Evolutionary conservation across 768 basidiomycete genomes (phyloP).

Genomic region (Kwoniella botswanensis): DNA sequence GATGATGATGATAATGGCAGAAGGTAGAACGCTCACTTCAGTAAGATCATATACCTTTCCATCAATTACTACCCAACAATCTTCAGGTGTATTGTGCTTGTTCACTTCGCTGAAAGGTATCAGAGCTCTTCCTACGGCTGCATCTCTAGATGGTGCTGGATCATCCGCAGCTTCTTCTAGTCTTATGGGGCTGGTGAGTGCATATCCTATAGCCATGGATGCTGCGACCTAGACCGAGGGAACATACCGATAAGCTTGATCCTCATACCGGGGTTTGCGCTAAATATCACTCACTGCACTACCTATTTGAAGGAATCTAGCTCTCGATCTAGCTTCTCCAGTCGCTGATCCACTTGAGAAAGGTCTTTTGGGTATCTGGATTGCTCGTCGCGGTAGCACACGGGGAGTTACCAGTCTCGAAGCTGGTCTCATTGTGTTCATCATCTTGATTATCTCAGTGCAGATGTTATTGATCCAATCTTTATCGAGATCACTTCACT

Average conservation of each 20-base stretch:
- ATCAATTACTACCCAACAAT: slow-evolving; percentile 56
- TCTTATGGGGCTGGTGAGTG: slow-evolving; percentile 1
- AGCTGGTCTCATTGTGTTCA: slow-evolving; percentile 16
- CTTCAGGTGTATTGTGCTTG: slow-evolving; percentile 50
- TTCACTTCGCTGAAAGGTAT: slow-evolving; percentile 56
- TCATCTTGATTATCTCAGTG: neutral
- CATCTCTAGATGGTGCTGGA: slow-evolving; percentile 33
- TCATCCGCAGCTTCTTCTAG: slow-evolving; percentile 40
- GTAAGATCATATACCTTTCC: slow-evolving; percentile 57
- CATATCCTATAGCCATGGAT: slow-evolving; percentile 24
- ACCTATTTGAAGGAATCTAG: slow-evolving; percentile 9
- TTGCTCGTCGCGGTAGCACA: neutral
- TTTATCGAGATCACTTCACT: too few species aligned
- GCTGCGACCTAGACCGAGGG: slow-evolving; percentile 6
- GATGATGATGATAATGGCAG: neutral
- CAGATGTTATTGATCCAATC: too few species aligned
- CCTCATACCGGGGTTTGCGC: neutral
- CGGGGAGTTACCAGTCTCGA: neutral
- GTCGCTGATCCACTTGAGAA: slow-evolving; percentile 1
- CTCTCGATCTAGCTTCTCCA: neutral
- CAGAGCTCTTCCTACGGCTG: slow-evolving; percentile 37
- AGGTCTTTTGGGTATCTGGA: neutral
- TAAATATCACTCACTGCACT: slow-evolving; percentile 7
- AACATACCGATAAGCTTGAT: neutral
- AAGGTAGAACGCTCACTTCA: slow-evolving; percentile 29